Base-by-base conservation (phyloP, 2,329 filamentous ascomycete species). In the Talaromyces sp. region DNA sequence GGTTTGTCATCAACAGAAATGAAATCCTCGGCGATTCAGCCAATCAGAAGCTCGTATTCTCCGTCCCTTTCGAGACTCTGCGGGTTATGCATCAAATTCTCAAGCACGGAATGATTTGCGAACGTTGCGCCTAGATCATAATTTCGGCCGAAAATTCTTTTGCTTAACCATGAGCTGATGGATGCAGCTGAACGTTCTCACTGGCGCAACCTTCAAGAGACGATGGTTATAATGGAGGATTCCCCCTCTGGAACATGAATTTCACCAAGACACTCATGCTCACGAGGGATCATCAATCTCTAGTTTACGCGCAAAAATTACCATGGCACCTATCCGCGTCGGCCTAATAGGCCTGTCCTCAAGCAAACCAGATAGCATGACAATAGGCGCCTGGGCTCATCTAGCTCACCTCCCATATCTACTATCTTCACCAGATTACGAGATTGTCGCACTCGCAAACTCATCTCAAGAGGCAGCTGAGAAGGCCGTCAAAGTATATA, bases 261-360 rank as follows among this genome's bases (percentile, higher is more conserved):
- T 24, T 14, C 14, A 24, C 24, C 3, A 27, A 41, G 5, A 41
- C 2, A 41, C 39, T 41, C 8, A 41, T 41, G 9, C 39, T 41
- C n/a, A n/a, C n/a, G 13, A 8, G 39, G 7, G 14, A 9, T 41
- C n/a, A 3, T 6, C n/a, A 41, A 6, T 16, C 1, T 41, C 39
- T 39, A 14, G 14, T 6, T 16, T 39, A 41, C 16, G 4, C 19
- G 16, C 14, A 50, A 27, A 31, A 10, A 52, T 8, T 9, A 45
- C 33, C 24, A 64, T 64, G 62, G 43, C 62, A 33, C 62, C 62
- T 45, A 64, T 64, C n/a, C 62, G 62, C 22, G 62, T 64, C 13
- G 62, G 62, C 3, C 16, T 64, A 3, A 45, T 64, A 16, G 62
- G 62, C 9, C 54, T 64, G 5, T 64, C 62, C 16, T 59, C 62